These are phyloP conservation scores for Colletotrichum melonis DNA, from an alignment of 2,329 filamentous ascomycete species.

Conservation along the genomic window DNA sequence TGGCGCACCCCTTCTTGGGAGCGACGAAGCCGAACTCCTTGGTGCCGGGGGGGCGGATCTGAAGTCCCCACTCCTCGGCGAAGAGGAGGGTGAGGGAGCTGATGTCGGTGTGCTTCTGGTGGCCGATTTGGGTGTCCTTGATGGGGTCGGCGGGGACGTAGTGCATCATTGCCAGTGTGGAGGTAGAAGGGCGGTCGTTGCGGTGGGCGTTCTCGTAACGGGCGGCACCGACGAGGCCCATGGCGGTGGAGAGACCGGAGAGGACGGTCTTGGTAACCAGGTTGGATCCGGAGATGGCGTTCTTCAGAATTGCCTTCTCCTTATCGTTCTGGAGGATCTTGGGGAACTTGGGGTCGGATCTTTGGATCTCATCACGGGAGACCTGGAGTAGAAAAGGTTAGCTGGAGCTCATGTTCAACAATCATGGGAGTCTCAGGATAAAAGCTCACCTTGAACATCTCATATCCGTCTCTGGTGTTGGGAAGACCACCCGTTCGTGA, in stretches of 20 bases:
- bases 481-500: conserved; percentile 59
- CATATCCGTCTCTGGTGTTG: conserved; percentile 63
- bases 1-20: conserved; percentile 61
- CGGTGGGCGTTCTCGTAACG: conserved; percentile 64
- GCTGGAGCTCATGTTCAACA: too few relatives aligned
- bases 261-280: conserved; percentile 62
- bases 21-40: conserved; percentile 64
- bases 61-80: conserved; percentile 67
- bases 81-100: conserved; percentile 66
- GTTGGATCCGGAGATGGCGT: conserved; percentile 62
- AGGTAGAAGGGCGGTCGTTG: conserved; percentile 60
- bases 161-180: conserved; percentile 66
- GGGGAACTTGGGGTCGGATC: conserved; percentile 57
- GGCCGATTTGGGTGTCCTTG: conserved; percentile 56
- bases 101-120: conserved; percentile 69
- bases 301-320: conserved; percentile 60
- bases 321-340: conserved; percentile 59
- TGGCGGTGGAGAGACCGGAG: conserved; percentile 58
- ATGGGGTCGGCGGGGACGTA: conserved; percentile 59
- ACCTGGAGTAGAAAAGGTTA: conserved; percentile 39
- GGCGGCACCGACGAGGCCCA: conserved; percentile 55
- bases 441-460: conserved; percentile 60
- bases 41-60: conserved; percentile 60
- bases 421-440: too few relatives aligned
- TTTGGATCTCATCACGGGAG: conserved; percentile 62